These are phyloP conservation scores for Exophiala aquamarina DNA, from an alignment of 2,329 filamentous ascomycete genomes.

Conservation along the genomic window DNA sequence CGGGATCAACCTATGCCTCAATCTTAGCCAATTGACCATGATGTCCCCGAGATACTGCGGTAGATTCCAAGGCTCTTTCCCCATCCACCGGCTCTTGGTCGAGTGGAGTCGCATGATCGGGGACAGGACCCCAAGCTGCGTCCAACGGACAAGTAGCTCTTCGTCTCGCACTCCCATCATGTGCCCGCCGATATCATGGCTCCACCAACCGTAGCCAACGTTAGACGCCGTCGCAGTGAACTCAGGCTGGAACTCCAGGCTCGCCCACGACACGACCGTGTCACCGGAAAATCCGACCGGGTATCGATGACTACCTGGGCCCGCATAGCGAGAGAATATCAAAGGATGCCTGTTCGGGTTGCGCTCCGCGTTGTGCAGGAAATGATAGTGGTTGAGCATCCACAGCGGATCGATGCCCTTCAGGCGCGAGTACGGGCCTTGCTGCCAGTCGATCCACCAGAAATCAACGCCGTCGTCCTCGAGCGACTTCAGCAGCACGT, in stretches of 20 bases:
- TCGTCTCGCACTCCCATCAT: constrained; percentile 57
- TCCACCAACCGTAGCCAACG: constrained; percentile 69
- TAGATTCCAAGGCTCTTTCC: constrained; percentile 63
- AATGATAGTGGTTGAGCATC: constrained; percentile 66
- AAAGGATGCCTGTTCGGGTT: constrained; percentile 46
- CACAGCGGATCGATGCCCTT: constrained; percentile 63
- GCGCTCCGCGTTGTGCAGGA: constrained; percentile 48
- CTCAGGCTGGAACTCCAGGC: constrained; percentile 63
- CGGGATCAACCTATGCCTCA: constrained; percentile 60
- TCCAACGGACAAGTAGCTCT: constrained; percentile 61
- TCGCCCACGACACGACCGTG: constrained; percentile 59
- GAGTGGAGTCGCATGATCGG: constrained; percentile 64
- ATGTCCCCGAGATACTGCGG: constrained; percentile 45
- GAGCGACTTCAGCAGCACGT: constrained; percentile 56
- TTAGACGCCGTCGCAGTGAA: constrained; percentile 67
- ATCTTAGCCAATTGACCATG: constrained; percentile 52
- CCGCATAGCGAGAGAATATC: constrained; percentile 62
- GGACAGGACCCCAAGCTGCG: constrained; percentile 62
- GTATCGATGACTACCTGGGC: constrained; percentile 63
- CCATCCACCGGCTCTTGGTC: constrained; percentile 56
- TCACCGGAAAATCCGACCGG: constrained; percentile 67
- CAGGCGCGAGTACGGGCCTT: constrained; percentile 56
- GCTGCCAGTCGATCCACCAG: constrained; percentile 70
- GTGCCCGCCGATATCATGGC: constrained; percentile 66
- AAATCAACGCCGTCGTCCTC: constrained; percentile 61